Conservation (phyloP, 2,329 filamentous ascomycete species). For the Neofusicoccum umdonicola region DNA sequence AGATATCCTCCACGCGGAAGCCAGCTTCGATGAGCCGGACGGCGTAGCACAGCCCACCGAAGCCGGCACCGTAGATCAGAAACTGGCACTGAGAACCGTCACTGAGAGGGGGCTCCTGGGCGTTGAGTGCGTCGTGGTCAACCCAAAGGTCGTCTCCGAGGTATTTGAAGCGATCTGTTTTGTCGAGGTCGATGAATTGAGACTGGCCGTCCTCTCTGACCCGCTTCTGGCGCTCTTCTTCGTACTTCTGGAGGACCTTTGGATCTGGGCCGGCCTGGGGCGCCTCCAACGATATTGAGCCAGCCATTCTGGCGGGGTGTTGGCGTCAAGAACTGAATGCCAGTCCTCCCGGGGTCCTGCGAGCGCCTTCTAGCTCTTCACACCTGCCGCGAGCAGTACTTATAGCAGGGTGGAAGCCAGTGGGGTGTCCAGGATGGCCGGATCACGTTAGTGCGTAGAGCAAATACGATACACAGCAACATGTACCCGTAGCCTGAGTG, state of each 20-base stretch:
- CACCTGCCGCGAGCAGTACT: too few species aligned
- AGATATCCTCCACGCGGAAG: slow-evolving; percentile 34
- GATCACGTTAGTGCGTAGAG: too few species aligned
- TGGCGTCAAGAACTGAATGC: too few species aligned
- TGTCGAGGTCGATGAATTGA: slow-evolving; percentile 25
- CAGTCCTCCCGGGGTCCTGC: too few species aligned
- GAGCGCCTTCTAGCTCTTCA: too few species aligned
- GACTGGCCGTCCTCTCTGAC: neutral
- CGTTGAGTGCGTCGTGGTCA: slow-evolving; percentile 14
- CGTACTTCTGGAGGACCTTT: neutral
- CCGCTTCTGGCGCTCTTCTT: neutral
- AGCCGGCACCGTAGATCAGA: slow-evolving; percentile 46
- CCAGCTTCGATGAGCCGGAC: slow-evolving; percentile 40
- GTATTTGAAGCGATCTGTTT: slow-evolving; percentile 23
- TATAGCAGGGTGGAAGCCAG: too few species aligned
- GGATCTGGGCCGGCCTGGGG: neutral
- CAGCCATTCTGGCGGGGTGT: too few species aligned
- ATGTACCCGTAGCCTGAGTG: too few species aligned
- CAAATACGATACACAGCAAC: too few species aligned
- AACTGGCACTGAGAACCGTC: slow-evolving; percentile 20
- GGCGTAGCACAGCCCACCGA: slow-evolving; percentile 44
- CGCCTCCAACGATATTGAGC: too few species aligned
- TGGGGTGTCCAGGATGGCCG: too few species aligned
- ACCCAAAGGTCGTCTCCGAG: slow-evolving; percentile 32
- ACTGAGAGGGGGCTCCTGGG: neutral